Percentiles rank a stretch among this genome's conserved stretches.
Evolutionary conservation across 768 basidiomycete species (phyloP).

Genomic region (Leccinum truebloodii): DNA sequence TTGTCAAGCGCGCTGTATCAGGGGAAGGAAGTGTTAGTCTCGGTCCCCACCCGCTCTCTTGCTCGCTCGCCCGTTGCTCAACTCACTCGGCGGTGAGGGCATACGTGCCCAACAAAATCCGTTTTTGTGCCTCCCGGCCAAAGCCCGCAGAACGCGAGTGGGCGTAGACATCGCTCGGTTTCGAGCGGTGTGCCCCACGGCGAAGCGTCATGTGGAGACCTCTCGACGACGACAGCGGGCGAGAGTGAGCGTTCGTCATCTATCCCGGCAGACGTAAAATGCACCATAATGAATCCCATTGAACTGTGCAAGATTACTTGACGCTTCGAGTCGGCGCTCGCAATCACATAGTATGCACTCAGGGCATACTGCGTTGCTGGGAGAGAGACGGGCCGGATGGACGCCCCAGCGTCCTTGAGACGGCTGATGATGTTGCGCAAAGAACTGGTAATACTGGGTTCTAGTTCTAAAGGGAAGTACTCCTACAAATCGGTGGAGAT

Average conservation of each 20-base stretch:
- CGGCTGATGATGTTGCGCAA: slow-evolving; percentile 46
- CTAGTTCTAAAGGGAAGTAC: slow-evolving; percentile 76
- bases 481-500: slow-evolving; percentile 44
- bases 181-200: slow-evolving; percentile 43
- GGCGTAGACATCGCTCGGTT: slow-evolving; percentile 61
- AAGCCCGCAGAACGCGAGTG: slow-evolving; percentile 69
- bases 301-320: slow-evolving; percentile 88
- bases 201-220: slow-evolving; percentile 52
- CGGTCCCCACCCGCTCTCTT: background rate
- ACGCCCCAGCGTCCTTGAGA: slow-evolving; percentile 58
- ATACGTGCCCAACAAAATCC: slow-evolving; percentile 88
- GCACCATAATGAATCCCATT: slow-evolving; percentile 86
- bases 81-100: slow-evolving; percentile 89
- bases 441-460: slow-evolving; percentile 43
- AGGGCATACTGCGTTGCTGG: slow-evolving; percentile 71
- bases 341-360: slow-evolving; percentile 95
- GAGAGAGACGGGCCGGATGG: slow-evolving; percentile 70
- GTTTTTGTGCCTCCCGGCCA: slow-evolving; percentile 81
- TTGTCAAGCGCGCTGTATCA: slow-evolving; percentile 77
- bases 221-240: slow-evolving; percentile 23
- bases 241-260: background rate
- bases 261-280: slow-evolving; percentile 10
- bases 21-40: background rate
- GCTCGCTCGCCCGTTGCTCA: slow-evolving; percentile 22
- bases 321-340: slow-evolving; percentile 80